Conservation (phyloP, 768 basidiomycete species). For the Lentinula boryana region DNA sequence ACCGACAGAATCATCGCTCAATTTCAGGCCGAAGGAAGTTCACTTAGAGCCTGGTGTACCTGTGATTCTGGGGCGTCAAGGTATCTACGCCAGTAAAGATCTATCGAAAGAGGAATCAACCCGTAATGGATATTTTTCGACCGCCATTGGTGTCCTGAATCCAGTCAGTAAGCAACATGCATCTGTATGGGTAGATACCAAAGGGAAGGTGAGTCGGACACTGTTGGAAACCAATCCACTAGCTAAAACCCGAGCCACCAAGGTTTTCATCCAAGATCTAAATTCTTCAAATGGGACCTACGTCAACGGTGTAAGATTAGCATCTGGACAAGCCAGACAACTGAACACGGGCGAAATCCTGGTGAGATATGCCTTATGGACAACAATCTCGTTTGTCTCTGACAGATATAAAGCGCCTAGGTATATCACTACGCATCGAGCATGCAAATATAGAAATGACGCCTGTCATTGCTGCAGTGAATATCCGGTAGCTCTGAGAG, state of each 20-base stretch:
- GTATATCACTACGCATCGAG: neutral
- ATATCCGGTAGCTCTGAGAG: neutral
- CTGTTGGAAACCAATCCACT: too few relatives aligned
- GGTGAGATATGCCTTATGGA: neutral
- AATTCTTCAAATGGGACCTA: neutral
- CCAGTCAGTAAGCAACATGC: neutral
- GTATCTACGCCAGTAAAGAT: neutral
- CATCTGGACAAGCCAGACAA: neutral
- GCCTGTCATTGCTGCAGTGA: neutral
- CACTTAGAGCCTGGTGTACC: neutral
- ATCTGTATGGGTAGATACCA: neutral
- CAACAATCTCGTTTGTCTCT: neutral
- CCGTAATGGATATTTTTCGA: neutral
- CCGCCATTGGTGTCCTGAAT: neutral
- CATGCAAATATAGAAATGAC: neutral
- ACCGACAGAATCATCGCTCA: neutral
- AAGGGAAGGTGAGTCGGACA: neutral
- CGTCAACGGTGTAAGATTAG: neutral
- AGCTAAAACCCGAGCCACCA: neutral
- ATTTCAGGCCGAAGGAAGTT: neutral
- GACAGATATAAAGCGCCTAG: neutral
- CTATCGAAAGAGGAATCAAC: neutral
- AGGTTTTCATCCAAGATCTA: constrained; percentile 2
- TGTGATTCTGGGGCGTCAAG: neutral
- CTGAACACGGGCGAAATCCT: neutral